Evolutionary conservation across 768 basidiomycete genomes (phyloP), one percentile per base, ranked within the genome.

Genomic region (Amanita brunnescens): DNA sequence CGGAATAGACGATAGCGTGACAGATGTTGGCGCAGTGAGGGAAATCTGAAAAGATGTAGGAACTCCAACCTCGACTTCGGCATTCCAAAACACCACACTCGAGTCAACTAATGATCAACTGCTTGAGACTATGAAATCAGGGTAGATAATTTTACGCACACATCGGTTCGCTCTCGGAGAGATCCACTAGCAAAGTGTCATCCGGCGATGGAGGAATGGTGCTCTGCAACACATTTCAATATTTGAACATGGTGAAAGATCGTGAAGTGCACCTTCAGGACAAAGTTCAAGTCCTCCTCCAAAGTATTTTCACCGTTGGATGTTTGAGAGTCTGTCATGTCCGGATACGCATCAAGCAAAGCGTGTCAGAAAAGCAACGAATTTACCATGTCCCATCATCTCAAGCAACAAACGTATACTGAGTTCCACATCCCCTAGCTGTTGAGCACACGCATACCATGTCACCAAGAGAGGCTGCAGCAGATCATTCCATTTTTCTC

Each of bases 401-500:
- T 95, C 91, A 9, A 94, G 61, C 50, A 93, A 64, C n/a, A 94
- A 64, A 55, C 73, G 78, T 44, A 92, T 78, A 38, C 84, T 84
- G 13, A 84, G 71, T 52, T 88, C 88, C 16, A 88, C 79, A 57
- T 91, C 84, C 0, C 81, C 86, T 1, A 90, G 72, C 58, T 78
- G 78, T 62, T 85, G 83, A 1, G 88, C 87, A 63, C 89, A 94
- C 2, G 81, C 73, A 66, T 89, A 89, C 88, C 90, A 92, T 32
- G 82, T 81, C 33, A 73, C 70, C 39, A 94, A 72, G 9, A 96
- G 77, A 6, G 89, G 81, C 43, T 75, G 74, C 13, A 95, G 74
- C 69, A 96, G 77, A 0, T 76, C 62, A 7, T 72, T 70, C 93
- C 93, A 98, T 45, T 77, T 73, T 64, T 97, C 93, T 46, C 79